Evolutionary conservation across 345 rosid species (phyloP).

Genomic region (Abelmoschus esculentus): DNA sequence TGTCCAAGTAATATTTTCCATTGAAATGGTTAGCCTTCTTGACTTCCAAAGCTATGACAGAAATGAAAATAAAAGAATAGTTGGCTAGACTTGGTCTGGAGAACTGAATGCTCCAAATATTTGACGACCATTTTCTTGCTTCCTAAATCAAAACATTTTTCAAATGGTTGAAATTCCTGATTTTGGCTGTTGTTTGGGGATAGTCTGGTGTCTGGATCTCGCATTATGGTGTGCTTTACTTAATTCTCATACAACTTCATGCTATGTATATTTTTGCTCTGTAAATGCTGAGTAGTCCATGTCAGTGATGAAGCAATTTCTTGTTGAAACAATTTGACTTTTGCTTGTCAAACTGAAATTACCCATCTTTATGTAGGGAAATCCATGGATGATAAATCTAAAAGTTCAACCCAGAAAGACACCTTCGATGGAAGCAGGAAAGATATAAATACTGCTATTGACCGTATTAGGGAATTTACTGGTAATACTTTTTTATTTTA

Average conservation of each 20-base stretch:
- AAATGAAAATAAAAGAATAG: neutral
- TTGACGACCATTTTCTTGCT: neutral
- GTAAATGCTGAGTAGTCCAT: neutral
- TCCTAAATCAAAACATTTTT: neutral
- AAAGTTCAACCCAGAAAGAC: conserved; percentile 63
- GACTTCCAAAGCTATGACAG: neutral
- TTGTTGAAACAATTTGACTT: neutral
- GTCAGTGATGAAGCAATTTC: neutral
- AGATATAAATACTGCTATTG: conserved; percentile 82
- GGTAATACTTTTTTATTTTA: conserved; percentile 36
- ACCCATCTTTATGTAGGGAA: conserved; percentile 29
- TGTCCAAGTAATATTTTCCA: neutral
- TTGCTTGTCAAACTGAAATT: conserved; percentile 5
- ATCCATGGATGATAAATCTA: conserved; percentile 56
- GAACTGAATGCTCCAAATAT: neutral
- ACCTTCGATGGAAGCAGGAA: conserved; percentile 83
- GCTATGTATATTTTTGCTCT: too few species aligned
- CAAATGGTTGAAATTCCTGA: neutral
- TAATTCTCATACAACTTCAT: neutral
- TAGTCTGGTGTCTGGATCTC: neutral
- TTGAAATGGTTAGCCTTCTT: neutral
- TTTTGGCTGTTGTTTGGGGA: conserved; percentile 3
- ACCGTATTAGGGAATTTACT: conserved; percentile 74
- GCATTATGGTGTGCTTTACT: neutral
- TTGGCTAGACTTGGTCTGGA: neutral